Evolutionary conservation across 2,329 filamentous ascomycete genomes (phyloP), one percentile per base, ranked within the genome.

Genomic region (Thelonectria discophora): DNA sequence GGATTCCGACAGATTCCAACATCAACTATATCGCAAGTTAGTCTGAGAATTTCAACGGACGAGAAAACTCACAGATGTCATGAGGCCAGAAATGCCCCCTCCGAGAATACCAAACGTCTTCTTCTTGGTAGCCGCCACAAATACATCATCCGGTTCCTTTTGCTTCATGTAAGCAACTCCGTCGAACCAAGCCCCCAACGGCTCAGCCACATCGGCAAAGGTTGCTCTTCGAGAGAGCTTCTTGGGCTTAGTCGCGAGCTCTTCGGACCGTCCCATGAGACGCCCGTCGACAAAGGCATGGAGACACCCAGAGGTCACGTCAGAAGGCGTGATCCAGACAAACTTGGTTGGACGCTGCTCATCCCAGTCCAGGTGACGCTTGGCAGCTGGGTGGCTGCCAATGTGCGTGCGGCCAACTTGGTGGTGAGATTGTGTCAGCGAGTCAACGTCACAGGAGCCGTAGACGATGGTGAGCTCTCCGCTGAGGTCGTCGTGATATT

Each of bases 191-290:
- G 63, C 17, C 53, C 67, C 55, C 21, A 55, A 20, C 11, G 55
- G 48, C 21, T 84, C 79, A 62, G 79, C 81, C 13, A 89, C 86
- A n/a, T 87, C 86, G 69, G 89, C 84, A 58, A 89, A 88, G 86
- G 86, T 89, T 0, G 87, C 84, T 0, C 87, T 86, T 70, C 72
- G 75, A 5, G 72, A 70, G 42, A 40, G 64, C 66, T 1, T 60
- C 56, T 47, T 68, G 60, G 21, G 40, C 60, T 55, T 58, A 52
- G 46, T 61, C 56, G 80, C 76, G 59, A 83, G 76, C 5, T 57
- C 55, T 52, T 72, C 69, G 51, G 77, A 79, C 20, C 77, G 74
- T 5, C 79, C 79, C 9, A 80, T 55, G 1, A 80, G 70, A 1
- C 48, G 54, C 8, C 74, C 76, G 2, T 68, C 59, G 24, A 69